phyloP scores from a whole-genome alignment of 768 basidiomycete species.

The Tephrocybe sp. region DNA sequence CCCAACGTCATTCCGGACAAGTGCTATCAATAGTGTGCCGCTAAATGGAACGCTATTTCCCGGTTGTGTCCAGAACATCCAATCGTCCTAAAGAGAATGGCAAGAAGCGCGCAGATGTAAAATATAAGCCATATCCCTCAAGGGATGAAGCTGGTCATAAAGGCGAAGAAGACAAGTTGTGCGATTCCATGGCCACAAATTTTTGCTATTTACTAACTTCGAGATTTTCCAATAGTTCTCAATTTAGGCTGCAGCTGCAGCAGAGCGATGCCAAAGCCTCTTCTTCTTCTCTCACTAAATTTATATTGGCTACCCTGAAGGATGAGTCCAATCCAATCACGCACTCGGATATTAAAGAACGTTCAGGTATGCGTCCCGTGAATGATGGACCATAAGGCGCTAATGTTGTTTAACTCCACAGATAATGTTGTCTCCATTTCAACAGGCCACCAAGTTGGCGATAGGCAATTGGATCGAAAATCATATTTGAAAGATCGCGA shows the following conservation, averaged over 20 bases:
- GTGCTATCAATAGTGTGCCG: neutral
- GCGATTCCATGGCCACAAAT: neutral
- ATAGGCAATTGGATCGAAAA: conserved; percentile 36
- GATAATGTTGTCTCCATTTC: conserved; percentile 60
- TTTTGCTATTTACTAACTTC: neutral
- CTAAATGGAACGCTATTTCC: conserved; percentile 23
- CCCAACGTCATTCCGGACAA: neutral
- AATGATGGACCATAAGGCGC: neutral
- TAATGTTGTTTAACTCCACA: conserved; percentile 18
- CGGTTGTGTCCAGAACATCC: conserved; percentile 18
- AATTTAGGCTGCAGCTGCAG: conserved; percentile 12
- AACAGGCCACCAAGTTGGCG: conserved; percentile 67
- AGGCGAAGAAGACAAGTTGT: conserved; percentile 17
- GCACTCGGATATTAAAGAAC: conserved; percentile 59
- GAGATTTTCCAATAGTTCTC: conserved; percentile 8
- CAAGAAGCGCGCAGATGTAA: conserved; percentile 12
- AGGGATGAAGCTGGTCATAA: neutral
- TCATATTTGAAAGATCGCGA: conserved; percentile 41
- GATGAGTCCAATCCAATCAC: conserved; percentile 77
- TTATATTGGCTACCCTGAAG: conserved; percentile 58
- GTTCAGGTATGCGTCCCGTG: conserved; percentile 46
- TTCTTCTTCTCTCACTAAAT: conserved; percentile 47
- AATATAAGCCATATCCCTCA: conserved; percentile 17
- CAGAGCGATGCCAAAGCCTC: conserved; percentile 27
- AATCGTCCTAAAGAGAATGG: conserved; percentile 10